Base-by-base conservation (phyloP, 2,329 filamentous ascomycete species). In the Paraphoma chrysanthemicola region DNA sequence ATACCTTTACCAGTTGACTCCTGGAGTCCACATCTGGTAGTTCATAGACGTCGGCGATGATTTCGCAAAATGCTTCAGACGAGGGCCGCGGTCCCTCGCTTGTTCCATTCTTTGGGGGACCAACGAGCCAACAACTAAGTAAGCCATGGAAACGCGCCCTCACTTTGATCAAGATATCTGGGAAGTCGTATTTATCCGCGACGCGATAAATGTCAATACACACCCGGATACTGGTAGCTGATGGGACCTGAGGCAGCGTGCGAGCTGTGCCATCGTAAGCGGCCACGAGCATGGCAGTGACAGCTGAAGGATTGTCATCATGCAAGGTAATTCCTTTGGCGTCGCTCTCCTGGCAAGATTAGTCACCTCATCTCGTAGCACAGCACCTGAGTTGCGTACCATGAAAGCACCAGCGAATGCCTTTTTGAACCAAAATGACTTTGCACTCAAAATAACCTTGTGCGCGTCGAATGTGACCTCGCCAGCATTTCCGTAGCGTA, bases 381-480 rank as follows among this genome's bases (percentile, higher is more conserved):
- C 29, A 28, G 17, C 18, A 9, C 12, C 12, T 10, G 12, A 47
- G 41, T 10, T 33, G 29, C 44, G n/a, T 14, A 48, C 46, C 8
- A 6, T 18, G 30, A 39, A 48, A 8, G 12, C 46, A 8, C 31
- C 18, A 8, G 9, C 2, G 6, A 48, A 48, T 8, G 46, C 46
- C 2, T 18, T n/a, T n/a, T 48, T 17, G 16, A 48, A 48, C 46
- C 46, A 48, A 10, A 39, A 7, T 6, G 18, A 23, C 5, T 44
- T 33, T 4, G n/a, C n/a, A 16, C n/a, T 18, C 4, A 51, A 18
- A 6, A 51, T n/a, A n/a, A 51, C 9, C 42, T 48, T 42, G 29
- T 47, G 53, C n/a, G 23, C 48, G 4, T 56, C n/a, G 33, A 56
- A 56, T 14, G 31, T 17, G 7, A 33, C 6, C 39, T 56, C 43